phyloP scores from a whole-genome alignment of 495 filamentous ascomycete species.

The Neurospora tetrasperma region DNA sequence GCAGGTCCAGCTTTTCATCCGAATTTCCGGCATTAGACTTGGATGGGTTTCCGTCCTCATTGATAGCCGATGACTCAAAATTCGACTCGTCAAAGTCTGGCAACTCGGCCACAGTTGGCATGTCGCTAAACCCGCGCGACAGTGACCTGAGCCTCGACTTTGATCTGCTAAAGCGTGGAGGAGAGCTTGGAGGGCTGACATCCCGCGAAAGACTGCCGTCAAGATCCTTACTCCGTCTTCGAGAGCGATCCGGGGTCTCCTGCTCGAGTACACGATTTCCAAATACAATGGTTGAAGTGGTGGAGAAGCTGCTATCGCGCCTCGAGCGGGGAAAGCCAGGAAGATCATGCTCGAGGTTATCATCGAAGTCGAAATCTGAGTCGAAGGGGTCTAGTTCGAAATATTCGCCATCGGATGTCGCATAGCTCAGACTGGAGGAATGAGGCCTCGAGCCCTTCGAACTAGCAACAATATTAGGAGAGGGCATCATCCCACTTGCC shows the following conservation, averaged over 20 bases:
- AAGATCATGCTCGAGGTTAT: conserved; percentile 11
- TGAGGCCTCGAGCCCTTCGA: not conserved
- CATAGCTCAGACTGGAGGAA: not conserved
- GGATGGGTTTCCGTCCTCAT: conserved; percentile 27
- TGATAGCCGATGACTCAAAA: not conserved
- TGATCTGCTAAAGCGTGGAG: conserved; percentile 21
- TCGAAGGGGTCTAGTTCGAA: conserved; percentile 2
- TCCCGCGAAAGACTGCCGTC: conserved; percentile 20
- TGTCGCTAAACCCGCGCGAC: conserved; percentile 35
- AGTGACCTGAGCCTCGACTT: conserved; percentile 26
- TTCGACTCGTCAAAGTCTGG: conserved; percentile 15
- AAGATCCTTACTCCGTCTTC: conserved; percentile 17
- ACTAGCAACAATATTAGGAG: not conserved
- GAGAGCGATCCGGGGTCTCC: conserved; percentile 27
- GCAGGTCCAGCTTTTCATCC: conserved; percentile 42
- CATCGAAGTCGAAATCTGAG: conserved; percentile 13
- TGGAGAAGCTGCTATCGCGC: conserved; percentile 27
- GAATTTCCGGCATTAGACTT: conserved; percentile 24
- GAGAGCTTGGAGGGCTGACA: conserved; percentile 33
- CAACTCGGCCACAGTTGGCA: conserved; percentile 27
- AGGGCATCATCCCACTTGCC: not conserved
- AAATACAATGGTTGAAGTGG: conserved; percentile 31
- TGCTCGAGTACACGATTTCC: conserved; percentile 12
- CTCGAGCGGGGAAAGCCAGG: conserved; percentile 12
- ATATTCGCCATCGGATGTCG: not conserved